Conservation (phyloP, 2,329 filamentous ascomycete species). For the Paecilomyces sp. region DNA sequence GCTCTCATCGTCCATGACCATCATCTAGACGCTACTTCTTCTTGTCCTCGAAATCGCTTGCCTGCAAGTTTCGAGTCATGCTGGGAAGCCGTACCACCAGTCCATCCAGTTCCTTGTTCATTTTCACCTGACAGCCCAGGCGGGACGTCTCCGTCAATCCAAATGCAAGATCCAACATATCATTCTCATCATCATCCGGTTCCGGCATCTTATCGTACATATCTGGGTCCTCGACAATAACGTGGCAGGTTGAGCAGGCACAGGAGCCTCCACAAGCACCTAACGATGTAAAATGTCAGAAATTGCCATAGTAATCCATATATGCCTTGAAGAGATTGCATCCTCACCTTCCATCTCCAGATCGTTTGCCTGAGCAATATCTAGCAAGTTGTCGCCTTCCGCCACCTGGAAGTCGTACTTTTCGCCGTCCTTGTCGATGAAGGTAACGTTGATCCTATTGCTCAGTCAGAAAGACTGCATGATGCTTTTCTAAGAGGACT, state of each 20-base stretch:
- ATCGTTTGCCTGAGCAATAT: constrained; percentile 90
- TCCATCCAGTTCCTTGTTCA: constrained; percentile 86
- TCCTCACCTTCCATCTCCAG: constrained; percentile 87
- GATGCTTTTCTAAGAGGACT: neutral
- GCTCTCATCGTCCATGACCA: neutral
- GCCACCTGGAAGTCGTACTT: constrained; percentile 71
- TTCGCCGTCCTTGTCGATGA: constrained; percentile 82
- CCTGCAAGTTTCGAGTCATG: constrained; percentile 95
- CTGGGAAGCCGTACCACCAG: constrained; percentile 75
- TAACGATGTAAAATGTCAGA: constrained; percentile 14
- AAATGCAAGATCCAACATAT: constrained; percentile 87
- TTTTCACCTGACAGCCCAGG: constrained; percentile 82
- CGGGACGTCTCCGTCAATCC: constrained; percentile 79
- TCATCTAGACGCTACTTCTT: constrained; percentile 23
- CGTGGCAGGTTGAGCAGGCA: constrained; percentile 88
- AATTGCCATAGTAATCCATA: neutral
- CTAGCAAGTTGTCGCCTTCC: constrained; percentile 85
- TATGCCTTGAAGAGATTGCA: neutral
- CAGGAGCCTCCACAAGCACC: constrained; percentile 91
- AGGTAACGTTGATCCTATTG: constrained; percentile 73
- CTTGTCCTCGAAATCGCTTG: constrained; percentile 68
- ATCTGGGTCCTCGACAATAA: constrained; percentile 68
- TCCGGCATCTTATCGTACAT: constrained; percentile 73
- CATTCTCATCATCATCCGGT: constrained; percentile 74
- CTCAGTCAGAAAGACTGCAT: constrained; percentile 3